Base-by-base conservation (phyloP, 306 rosid species). In the Alnus rubra region DNA sequence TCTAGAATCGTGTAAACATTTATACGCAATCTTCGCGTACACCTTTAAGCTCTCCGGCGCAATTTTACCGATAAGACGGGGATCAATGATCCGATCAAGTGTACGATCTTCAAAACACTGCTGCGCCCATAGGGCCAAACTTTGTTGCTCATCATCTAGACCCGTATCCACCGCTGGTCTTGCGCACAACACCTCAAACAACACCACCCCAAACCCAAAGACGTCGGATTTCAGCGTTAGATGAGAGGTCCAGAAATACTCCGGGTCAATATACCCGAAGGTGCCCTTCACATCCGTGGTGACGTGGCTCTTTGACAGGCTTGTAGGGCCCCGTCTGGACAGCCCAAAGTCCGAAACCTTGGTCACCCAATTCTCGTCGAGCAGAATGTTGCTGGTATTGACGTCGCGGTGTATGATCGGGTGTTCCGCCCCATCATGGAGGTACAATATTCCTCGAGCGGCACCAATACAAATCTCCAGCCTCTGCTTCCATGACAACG, bases 101-200 rank as follows among this genome's bases (percentile, higher is more conserved):
- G 15, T 33, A 8, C 53, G 65, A 1, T 39, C 56, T 39, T 37
- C 9, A 30, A 35, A 71, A 23, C 71, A 9, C 13, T 3, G 23
- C 4, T 7, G 14, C 2, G 74, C 80, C 80, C 80, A 76, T n/a
- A 3, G 16, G 44, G 28, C 80, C 80, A 76, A 52, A 33, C 67
- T n/a, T 1, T 76, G 53, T 33, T 19, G 74, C 42, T 64, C 80
- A 9, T 52, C 53, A 0, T 76, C 67, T 4, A 76, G 37, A 28
- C 28, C 51, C 62, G 19, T 76, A 51, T 65, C 74, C 52, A 76
- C 49, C 2, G 71, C 49, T 7, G 6, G 30, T 39, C 71, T 65
- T 1, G 71, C 50, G 16, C 71, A 65, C 49, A 65, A 6, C 49
- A 65, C 71, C 49, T 65, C 71, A 39, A 65, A 39, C 28, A 65